Percentiles rank a stretch among this genome's conserved stretches.
Evolutionary conservation across 306 rosid genomes (phyloP).

Genomic region (Vigna radiata): DNA sequence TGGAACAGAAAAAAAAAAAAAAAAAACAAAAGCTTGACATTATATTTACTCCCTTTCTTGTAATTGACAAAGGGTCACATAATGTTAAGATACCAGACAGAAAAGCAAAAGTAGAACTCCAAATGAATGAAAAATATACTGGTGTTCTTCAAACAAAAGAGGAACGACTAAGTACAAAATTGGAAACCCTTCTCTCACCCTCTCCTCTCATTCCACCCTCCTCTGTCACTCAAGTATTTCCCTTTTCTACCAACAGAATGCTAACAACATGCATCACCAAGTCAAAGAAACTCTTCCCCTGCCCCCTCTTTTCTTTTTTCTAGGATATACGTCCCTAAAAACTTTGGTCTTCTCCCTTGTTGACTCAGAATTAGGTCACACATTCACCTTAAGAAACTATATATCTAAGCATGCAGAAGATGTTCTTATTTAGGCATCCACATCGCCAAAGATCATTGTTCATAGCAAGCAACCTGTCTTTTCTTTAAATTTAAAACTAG

Average conservation of each 20-base stretch:
- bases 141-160: background rate
- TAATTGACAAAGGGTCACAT: background rate
- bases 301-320: background rate
- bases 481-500: background rate
- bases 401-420: constrained; percentile 13
- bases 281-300: background rate
- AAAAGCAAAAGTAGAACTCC: background rate
- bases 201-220: background rate
- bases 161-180: background rate
- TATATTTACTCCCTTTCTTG: too few species aligned
- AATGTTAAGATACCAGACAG: background rate
- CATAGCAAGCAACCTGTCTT: constrained; percentile 2
- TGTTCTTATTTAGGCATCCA: background rate
- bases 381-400: constrained; percentile 18
- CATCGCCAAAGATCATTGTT: background rate
- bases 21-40: too few species aligned
- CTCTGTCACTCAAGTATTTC: background rate
- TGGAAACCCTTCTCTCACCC: background rate
- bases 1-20: background rate
- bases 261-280: background rate
- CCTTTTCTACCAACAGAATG: background rate
- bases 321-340: background rate
- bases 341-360: background rate
- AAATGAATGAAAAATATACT: constrained; percentile 17
- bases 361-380: background rate